These are phyloP conservation scores for Botryobasidium botryosum DNA, from an alignment of 768 basidiomycete species.

Conservation along the genomic window DNA sequence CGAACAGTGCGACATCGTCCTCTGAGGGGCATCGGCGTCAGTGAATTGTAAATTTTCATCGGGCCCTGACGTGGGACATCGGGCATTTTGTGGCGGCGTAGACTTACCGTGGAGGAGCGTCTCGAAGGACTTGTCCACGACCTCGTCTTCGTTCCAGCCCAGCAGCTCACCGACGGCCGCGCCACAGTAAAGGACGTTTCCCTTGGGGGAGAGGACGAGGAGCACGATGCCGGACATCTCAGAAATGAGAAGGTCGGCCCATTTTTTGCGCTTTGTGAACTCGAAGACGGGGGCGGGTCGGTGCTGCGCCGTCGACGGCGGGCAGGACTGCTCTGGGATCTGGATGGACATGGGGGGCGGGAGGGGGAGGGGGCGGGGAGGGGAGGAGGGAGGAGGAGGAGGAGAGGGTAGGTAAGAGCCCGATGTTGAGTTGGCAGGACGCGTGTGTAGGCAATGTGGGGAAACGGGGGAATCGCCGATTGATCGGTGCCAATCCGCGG, in stretches of 20 bases:
- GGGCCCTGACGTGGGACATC: not conserved
- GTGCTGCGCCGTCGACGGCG: too few relatives aligned
- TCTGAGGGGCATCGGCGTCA: conserved; percentile 38
- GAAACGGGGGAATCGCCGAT: too few relatives aligned
- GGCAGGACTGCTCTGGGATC: too few relatives aligned
- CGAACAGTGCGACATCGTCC: conserved; percentile 11
- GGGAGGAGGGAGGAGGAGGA: too few relatives aligned
- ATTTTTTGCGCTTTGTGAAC: conserved; percentile 74
- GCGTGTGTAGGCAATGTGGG: too few relatives aligned
- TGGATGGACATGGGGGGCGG: too few relatives aligned
- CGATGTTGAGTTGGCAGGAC: too few relatives aligned
- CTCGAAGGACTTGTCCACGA: conserved; percentile 47
- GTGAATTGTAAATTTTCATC: too few relatives aligned
- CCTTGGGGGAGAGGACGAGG: conserved; percentile 45
- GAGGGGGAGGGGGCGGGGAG: too few relatives aligned
- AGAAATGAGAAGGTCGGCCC: conserved; percentile 63
- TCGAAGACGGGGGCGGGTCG: conserved; percentile 40
- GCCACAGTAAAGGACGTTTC: conserved; percentile 52
- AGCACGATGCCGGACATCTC: conserved; percentile 61
- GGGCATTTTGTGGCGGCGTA: not conserved
- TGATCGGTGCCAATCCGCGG: too few relatives aligned
- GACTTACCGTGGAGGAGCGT: conserved; percentile 48
- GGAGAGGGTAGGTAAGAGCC: too few relatives aligned
- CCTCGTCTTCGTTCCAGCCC: conserved; percentile 59
- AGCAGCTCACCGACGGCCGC: conserved; percentile 51